A percentile compares a stretch with the other conserved stretches of the same genome.
phyloP scores from a whole-genome alignment of 163 green algal species.

The Smithsoniella earleae region DNA sequence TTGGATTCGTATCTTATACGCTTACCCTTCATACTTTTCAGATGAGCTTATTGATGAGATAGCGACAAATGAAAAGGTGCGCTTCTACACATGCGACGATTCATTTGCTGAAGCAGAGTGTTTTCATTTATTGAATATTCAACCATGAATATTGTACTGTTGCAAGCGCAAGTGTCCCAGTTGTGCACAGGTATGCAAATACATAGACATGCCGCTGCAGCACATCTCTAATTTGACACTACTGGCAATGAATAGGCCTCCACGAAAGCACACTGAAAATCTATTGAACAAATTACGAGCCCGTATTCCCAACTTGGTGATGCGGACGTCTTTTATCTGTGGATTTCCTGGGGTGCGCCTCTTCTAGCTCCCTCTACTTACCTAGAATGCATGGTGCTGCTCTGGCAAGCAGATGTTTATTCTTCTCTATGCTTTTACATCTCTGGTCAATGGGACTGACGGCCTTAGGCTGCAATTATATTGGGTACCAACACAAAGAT shows the following conservation, averaged over 20 bases:
- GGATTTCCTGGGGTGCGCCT: conserved; percentile 55
- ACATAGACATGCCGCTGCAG: conserved; percentile 93
- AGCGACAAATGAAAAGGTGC: conserved; percentile 68
- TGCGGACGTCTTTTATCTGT: conserved; percentile 81
- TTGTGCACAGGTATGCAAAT: conserved; percentile 72
- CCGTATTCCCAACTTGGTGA: conserved; percentile 65
- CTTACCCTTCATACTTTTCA: conserved; percentile 82
- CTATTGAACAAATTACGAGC: conserved; percentile 70
- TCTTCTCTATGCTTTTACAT: no score
- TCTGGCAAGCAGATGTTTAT: no score
- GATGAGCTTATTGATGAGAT: conserved; percentile 82
- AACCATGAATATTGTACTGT: no score
- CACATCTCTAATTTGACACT: conserved; percentile 81
- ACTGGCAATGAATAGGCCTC: conserved; percentile 73
- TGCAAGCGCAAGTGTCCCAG: no score
- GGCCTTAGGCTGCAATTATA: no score
- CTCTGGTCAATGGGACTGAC: no score
- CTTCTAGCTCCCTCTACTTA: no score
- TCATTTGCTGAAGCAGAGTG: no score
- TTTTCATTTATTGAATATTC: no score
- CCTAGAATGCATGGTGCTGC: no score
- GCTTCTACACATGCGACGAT: no score
- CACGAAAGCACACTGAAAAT: conserved; percentile 48
- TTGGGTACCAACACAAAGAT: no score
- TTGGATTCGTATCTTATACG: conserved; percentile 85